Percentiles rank a stretch among this genome's conserved stretches.
Evolutionary conservation across 495 filamentous ascomycete genomes (phyloP).

Genomic region (Astrothelium subdiscretum): DNA sequence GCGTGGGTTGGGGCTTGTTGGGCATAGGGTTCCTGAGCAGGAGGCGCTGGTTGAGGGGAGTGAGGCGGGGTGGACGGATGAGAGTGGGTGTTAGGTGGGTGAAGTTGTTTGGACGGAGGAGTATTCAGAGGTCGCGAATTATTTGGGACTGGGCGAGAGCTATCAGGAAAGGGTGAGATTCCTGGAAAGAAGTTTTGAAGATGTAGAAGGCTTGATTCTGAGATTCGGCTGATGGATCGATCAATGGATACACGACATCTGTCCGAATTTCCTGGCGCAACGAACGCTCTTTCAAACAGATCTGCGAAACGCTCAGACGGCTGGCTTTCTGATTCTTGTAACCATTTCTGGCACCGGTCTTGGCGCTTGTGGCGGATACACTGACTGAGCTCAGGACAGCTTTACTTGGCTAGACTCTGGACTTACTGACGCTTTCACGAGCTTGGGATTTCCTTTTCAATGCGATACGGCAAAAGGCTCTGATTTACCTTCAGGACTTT

Average conservation of each 20-base stretch:
- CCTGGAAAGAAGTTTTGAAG: neutral
- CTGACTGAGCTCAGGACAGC: neutral
- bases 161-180: neutral
- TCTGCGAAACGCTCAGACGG: neutral
- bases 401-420: neutral
- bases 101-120: neutral
- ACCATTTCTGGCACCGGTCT: neutral
- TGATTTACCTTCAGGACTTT: neutral
- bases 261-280: neutral
- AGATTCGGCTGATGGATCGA: neutral
- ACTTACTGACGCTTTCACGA: neutral
- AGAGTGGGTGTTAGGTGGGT: constrained; percentile 23
- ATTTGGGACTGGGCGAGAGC: neutral
- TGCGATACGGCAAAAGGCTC: neutral
- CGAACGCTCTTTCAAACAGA: too few relatives aligned
- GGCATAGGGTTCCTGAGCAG: constrained; percentile 16
- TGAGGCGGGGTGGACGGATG: constrained; percentile 34
- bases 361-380: neutral
- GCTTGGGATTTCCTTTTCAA: neutral
- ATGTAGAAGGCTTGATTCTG: neutral
- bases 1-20: constrained; percentile 17
- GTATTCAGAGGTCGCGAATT: neutral
- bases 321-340: neutral
- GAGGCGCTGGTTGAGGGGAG: constrained; percentile 25
- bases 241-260: neutral